Evolutionary conservation across 805 yeast species (phyloP).

Genomic region (Candida bentonensis): DNA sequence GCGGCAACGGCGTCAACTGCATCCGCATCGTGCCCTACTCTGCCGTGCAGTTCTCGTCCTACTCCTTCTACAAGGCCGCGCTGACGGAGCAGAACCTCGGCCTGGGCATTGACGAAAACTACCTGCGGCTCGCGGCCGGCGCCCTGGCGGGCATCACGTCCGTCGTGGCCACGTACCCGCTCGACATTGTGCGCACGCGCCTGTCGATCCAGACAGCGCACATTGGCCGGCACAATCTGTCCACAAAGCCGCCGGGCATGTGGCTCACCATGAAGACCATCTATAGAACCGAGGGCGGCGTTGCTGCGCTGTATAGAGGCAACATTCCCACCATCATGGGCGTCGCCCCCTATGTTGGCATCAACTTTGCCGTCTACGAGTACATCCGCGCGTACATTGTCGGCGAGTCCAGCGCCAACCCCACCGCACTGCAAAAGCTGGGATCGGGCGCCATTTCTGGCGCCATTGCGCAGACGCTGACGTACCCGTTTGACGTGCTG

Average conservation of each 20-base stretch:
- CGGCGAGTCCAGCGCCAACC: slow-evolving; percentile 21
- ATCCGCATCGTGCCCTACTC: slow-evolving; percentile 83
- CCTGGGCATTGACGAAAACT: slow-evolving; percentile 17
- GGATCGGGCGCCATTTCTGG: slow-evolving; percentile 77
- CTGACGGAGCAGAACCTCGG: slow-evolving; percentile 9
- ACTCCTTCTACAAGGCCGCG: slow-evolving; percentile 43
- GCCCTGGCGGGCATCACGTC: slow-evolving; percentile 68
- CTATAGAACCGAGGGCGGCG: slow-evolving; percentile 68
- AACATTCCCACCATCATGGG: slow-evolving; percentile 83
- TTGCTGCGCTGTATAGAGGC: slow-evolving; percentile 68
- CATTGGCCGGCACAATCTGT: slow-evolving; percentile 14
- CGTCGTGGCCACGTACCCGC: slow-evolving; percentile 76
- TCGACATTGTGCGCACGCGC: slow-evolving; percentile 84
- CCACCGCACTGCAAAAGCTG: slow-evolving; percentile 41
- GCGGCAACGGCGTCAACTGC: slow-evolving; percentile 89
- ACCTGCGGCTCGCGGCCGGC: slow-evolving; percentile 53
- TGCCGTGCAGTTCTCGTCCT: slow-evolving; percentile 85
- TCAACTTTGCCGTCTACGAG: slow-evolving; percentile 85
- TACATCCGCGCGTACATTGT: slow-evolving; percentile 45
- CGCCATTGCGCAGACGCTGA: slow-evolving; percentile 77
- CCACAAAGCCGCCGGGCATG: slow-evolving; percentile 56
- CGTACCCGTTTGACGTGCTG: slow-evolving; percentile 83
- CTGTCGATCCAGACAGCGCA: slow-evolving; percentile 81
- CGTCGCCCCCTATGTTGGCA: slow-evolving; percentile 91
- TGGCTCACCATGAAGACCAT: slow-evolving; percentile 40